These are phyloP conservation scores for Hypoxylon sp. DNA, from an alignment of 2,329 filamentous ascomycete genomes.

Conservation along the genomic window DNA sequence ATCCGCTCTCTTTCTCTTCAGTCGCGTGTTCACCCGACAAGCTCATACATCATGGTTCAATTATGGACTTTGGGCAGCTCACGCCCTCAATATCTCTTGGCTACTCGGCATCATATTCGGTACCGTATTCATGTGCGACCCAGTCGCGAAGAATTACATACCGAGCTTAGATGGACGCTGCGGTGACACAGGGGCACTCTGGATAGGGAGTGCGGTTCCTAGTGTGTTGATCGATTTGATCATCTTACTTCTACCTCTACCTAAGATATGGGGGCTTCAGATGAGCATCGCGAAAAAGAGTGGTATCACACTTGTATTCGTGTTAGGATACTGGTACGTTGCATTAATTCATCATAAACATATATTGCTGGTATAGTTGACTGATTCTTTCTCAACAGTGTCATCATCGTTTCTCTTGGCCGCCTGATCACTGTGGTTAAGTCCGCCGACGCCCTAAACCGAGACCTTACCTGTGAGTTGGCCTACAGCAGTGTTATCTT, in stretches of 20 bases:
- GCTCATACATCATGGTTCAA: too few species aligned
- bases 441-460: constrained; percentile 17
- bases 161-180: constrained; percentile 18
- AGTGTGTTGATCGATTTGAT: constrained; percentile 43
- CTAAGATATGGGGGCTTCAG: constrained; percentile 40
- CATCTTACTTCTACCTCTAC: constrained; percentile 41
- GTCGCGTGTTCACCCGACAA: too few species aligned
- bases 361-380: too few species aligned
- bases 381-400: constrained; percentile 10
- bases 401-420: constrained; percentile 38
- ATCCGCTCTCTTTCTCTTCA: too few species aligned
- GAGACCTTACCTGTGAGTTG: constrained; percentile 36
- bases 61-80: neutral
- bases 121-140: constrained; percentile 41
- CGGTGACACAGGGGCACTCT: too few species aligned
- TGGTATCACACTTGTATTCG: constrained; percentile 34
- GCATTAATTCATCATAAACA: too few species aligned
- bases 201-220: constrained; percentile 32
- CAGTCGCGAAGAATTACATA: constrained; percentile 25
- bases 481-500: too few species aligned
- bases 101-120: constrained; percentile 37
- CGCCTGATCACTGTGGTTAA: constrained; percentile 33
- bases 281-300: constrained; percentile 28
- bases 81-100: constrained; percentile 36
- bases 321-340: constrained; percentile 34